These are phyloP conservation scores for Sanguinoderma infundibulare DNA, from an alignment of 1,284 basidiomycete genomes.

Conservation along the genomic window DNA sequence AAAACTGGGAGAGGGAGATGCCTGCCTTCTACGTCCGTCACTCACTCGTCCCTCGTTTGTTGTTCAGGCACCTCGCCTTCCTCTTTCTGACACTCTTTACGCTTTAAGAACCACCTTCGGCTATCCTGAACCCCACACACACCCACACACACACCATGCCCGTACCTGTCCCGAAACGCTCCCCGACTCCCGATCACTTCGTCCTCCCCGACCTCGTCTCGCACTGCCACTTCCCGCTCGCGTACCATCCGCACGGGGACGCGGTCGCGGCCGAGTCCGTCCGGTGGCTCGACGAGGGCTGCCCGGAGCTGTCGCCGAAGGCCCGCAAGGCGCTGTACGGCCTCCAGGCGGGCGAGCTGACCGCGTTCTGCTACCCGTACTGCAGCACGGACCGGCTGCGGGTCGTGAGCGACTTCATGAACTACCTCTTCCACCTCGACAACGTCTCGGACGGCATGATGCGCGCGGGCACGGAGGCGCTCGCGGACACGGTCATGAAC, in stretches of 20 bases:
- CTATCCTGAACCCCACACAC: background rate
- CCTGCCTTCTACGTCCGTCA: background rate
- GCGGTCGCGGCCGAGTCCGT: constrained; percentile 59
- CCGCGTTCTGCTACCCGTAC: constrained; percentile 65
- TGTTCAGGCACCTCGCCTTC: constrained; percentile 1
- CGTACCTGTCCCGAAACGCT: background rate
- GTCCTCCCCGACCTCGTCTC: constrained; percentile 68
- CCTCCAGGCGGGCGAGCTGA: constrained; percentile 68
- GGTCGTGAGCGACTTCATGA: constrained; percentile 51
- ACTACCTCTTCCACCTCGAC: constrained; percentile 44
- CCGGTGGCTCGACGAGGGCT: constrained; percentile 61
- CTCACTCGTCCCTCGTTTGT: background rate
- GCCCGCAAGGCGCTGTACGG: constrained; percentile 56
- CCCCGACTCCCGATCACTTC: constrained; percentile 38
- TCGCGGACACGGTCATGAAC: constrained; percentile 43
- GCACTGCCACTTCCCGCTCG: constrained; percentile 59
- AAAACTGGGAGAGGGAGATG: background rate
- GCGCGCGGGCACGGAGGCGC: constrained; percentile 34
- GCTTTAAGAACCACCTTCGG: background rate
- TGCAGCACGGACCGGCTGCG: constrained; percentile 59
- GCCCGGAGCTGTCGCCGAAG: constrained; percentile 45
- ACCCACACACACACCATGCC: background rate
- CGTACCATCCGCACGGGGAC: constrained; percentile 58
- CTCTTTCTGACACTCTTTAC: background rate
- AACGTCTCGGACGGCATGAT: constrained; percentile 44